Base-by-base conservation (phyloP, 768 basidiomycete genomes). In the Lactarius evosmus region DNA sequence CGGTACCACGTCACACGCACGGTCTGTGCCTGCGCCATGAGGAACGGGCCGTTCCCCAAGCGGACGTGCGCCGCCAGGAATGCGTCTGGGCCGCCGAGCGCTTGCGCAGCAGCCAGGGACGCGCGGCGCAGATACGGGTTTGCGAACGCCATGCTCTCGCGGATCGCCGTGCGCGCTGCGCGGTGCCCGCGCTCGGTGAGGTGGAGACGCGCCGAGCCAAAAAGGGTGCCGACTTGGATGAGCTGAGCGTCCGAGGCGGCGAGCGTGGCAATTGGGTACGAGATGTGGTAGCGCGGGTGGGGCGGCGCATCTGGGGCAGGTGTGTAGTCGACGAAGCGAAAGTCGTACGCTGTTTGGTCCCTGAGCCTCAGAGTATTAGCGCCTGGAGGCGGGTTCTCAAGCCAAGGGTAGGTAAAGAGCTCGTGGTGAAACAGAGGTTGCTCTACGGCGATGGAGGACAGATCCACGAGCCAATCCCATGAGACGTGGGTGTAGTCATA, bases 11-110 rank as follows among this genome's bases (percentile, higher is more conserved):
- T 69, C 9, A 70, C 63, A 44, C 80, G 77, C 32, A 81, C 74
- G 40, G 82, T 88, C 30, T 58, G 63, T 19, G 70, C 67, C 7
- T 78, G 77, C 12, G 78, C 73, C 19, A 66, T 68, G 66, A 75
- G 75, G 72, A 92, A 94, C 0, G 75, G 67, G 1, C 89, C 87
- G 66, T 92, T 89, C 4, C 85, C 85, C 7, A 90, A 69, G 7
- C 91, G 83, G 2, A 93, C 72, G 69, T 93, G 90, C 3, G 81
- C 81, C 1, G 82, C 87, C 25, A 88, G 70, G 69, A 86, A 93
- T 2, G 71, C 66, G 6, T 66, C 70, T 38, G 33, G 69, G 1
- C 75, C 78, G 33, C 79, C 82, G 19, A 87, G 72, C 2, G 32
- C 69, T 66, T 8, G 69, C 69, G 19, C 75, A 70, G 27, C 84